A percentile compares a stretch with the other conserved stretches of the same genome.
phyloP scores from a whole-genome alignment of 257 asterid species.

The Nicotiana otophora region DNA sequence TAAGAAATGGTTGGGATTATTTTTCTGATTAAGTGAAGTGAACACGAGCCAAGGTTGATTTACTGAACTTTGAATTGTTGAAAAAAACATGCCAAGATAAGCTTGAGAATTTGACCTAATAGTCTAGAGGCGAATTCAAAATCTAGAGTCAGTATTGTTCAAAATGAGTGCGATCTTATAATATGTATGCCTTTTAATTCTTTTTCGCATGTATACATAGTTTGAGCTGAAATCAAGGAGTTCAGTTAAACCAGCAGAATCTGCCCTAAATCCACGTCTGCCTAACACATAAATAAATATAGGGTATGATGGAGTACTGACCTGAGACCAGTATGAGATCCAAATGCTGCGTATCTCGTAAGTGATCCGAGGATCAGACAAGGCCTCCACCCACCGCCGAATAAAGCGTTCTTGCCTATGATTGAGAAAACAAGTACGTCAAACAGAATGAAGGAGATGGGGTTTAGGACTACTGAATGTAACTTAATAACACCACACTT shows the following conservation, averaged over 20 bases:
- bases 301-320: not conserved
- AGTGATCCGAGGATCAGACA: slow-evolving; percentile 26
- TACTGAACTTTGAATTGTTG: not conserved
- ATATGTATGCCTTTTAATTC: not conserved
- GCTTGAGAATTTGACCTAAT: not conserved
- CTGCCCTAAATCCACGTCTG: not conserved
- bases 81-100: not conserved
- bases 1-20: not conserved
- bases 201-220: not conserved
- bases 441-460: not conserved
- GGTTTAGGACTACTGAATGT: not conserved
- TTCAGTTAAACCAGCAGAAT: not conserved
- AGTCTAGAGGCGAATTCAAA: not conserved
- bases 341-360: slow-evolving; percentile 29
- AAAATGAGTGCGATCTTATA: not conserved
- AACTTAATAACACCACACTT: not conserved
- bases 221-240: not conserved
- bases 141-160: not conserved
- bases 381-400: slow-evolving; percentile 26
- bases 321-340: slow-evolving; percentile 34
- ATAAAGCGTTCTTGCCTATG: slow-evolving; percentile 29
- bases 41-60: not conserved
- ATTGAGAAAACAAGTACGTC: not conserved
- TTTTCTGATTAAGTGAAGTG: not conserved
- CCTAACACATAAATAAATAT: not conserved